These are phyloP conservation scores for Durusdinium trenchii DNA, from an alignment of 73 alveolate genomes.

Conservation along the genomic window DNA sequence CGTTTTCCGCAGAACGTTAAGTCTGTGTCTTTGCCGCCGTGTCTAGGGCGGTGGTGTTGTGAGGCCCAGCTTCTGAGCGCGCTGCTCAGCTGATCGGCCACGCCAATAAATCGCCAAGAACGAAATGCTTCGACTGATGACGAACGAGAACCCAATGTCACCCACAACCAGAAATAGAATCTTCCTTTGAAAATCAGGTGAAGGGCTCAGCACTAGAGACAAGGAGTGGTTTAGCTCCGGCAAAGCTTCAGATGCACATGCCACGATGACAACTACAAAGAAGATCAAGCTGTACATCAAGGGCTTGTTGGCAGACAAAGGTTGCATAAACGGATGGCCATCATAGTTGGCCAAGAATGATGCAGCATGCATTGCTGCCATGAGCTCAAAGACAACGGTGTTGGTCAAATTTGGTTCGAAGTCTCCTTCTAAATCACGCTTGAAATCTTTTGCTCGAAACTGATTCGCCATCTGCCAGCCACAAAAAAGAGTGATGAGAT, in stretches of 20 bases:
- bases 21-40: too few species aligned
- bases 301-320: constrained; percentile 36
- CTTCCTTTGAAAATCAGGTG: constrained; percentile 42
- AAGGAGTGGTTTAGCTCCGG: constrained; percentile 63
- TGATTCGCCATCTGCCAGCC: constrained; percentile 93
- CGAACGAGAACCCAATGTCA: constrained; percentile 24
- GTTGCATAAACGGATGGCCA: constrained; percentile 95
- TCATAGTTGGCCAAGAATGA: constrained; percentile 98
- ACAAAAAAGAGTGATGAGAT: not conserved
- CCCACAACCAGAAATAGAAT: constrained; percentile 56
- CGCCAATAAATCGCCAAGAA: constrained; percentile 33
- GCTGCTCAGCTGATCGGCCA: constrained; percentile 52
- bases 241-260: constrained; percentile 50
- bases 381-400: constrained; percentile 96
- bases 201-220: constrained; percentile 74
- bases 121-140: constrained; percentile 9
- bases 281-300: constrained; percentile 61
- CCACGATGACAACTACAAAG: constrained; percentile 55
- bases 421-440: constrained; percentile 95
- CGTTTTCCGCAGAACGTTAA: too few species aligned
- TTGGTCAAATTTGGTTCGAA: constrained; percentile 98
- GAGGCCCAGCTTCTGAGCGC: constrained; percentile 53
- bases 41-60: too few species aligned
- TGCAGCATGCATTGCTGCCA: constrained; percentile 97
- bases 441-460: constrained; percentile 96